Percentiles rank a stretch among this genome's conserved stretches.
These are phyloP conservation scores for Coemansia sp. DNA, from an alignment of 192 early-diverging fungal genomes.

Conservation along the genomic window DNA sequence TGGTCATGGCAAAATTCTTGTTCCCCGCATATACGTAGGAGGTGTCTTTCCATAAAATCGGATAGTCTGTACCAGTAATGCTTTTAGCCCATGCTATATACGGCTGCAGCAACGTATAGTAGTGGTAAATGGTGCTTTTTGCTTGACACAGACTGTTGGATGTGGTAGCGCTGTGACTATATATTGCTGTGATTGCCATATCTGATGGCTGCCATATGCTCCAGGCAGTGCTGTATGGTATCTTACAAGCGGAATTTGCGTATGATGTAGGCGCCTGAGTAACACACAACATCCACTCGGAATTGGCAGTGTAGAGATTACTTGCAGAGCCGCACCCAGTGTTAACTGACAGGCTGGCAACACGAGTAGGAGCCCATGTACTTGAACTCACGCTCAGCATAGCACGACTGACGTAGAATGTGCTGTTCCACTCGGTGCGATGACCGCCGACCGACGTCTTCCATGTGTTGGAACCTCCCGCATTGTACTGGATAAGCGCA, in stretches of 20 bases:
- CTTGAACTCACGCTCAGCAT: not conserved
- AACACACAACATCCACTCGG: conserved; percentile 22
- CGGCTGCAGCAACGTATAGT: conserved; percentile 38
- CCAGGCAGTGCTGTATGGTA: conserved; percentile 31
- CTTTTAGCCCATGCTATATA: conserved; percentile 30
- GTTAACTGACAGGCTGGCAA: not conserved
- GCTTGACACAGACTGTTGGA: conserved; percentile 21
- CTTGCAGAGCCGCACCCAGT: conserved; percentile 22
- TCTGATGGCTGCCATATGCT: conserved; percentile 30
- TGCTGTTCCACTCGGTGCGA: conserved; percentile 2
- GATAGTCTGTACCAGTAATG: conserved; percentile 16
- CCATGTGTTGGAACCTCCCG: not conserved
- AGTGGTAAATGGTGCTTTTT: conserved; percentile 26
- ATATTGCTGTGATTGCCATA: conserved; percentile 30
- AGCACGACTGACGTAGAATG: not conserved
- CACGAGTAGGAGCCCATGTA: not conserved
- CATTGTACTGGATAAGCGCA: conserved; percentile 26
- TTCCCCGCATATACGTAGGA: conserved; percentile 12
- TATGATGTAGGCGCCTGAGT: conserved; percentile 18
- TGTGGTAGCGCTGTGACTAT: conserved; percentile 28
- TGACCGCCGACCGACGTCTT: not conserved
- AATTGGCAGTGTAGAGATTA: conserved; percentile 34
- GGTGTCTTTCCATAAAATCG: conserved; percentile 14
- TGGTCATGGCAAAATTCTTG: conserved; percentile 18
- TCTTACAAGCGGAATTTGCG: conserved; percentile 28